Base-by-base conservation (phyloP, 805 yeast genomes). In the Ogataea nitratoaversa region DNA sequence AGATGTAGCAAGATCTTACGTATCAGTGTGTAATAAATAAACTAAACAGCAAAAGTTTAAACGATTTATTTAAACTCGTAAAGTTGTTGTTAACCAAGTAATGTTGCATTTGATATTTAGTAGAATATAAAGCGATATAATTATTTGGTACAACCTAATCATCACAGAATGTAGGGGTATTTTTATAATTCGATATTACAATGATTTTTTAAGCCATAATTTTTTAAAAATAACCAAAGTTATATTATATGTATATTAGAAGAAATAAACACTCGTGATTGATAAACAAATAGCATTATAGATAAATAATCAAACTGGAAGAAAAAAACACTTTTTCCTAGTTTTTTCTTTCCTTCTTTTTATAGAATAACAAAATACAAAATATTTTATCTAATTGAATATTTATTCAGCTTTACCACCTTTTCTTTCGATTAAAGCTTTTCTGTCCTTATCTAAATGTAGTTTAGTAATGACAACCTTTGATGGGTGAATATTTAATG, bases 401-500 rank as follows among this genome's bases (percentile, higher is more conserved):
- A 69, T 68, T 78, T 87, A 88, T 79, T 89, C 95, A 68, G 78
- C 78, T 71, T 86, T 89, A 70, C 98, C 98, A 72, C 97, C 96
- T 82, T 91, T 91, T 84, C 95, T 89, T 70, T 78, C 79, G 68
- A 91, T 87, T 76, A 91, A 83, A 71, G 86, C 95, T 82, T 91
- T 90, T 82, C 99, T 86, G 85, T 91, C 95, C 78, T 86, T 86
- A 84, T 91, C 97, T 72, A 93, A 84, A 82, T 89, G 87, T 72
- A 93, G 81, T 78, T 88, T 88, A 78, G 98, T 93, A 75, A 93
- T 87, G 74, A 91, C 96, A 68, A 93, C 95, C 82, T 93, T 93
- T 53, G 98, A 91, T 70, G 99, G 95, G 79, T 91, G 95, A 60
- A 93, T 79, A 84, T 89, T 87, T 73, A 91, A 78, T 71, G 97